phyloP scores from a whole-genome alignment of 2,329 filamentous ascomycete species.

The Calonectria naviculata region DNA sequence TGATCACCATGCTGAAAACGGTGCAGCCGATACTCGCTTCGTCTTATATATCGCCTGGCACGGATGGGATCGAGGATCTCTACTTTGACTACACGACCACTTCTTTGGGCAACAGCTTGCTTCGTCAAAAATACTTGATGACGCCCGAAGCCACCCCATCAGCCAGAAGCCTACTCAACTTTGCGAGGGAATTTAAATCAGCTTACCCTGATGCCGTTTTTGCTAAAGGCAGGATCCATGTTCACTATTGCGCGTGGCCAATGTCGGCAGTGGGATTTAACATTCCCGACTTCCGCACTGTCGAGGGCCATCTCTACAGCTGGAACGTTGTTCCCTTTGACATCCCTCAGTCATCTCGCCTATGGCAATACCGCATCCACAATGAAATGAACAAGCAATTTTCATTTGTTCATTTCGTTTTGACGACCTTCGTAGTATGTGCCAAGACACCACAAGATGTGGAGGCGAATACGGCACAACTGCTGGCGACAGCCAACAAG shows the following conservation, averaged over 20 bases:
- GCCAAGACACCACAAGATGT: neutral
- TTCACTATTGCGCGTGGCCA: neutral
- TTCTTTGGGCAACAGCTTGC: neutral
- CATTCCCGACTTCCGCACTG: neutral
- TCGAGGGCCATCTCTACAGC: neutral
- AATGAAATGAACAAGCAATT: neutral
- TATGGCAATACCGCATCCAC: neutral
- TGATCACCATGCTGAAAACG: neutral
- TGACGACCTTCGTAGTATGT: neutral
- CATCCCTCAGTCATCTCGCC: neutral
- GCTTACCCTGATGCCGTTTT: neutral
- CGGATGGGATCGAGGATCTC: neutral
- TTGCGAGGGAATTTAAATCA: neutral
- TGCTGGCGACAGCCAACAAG: neutral
- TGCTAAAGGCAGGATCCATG: neutral
- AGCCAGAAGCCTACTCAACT: neutral
- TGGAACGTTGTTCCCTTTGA: slow-evolving; percentile 1
- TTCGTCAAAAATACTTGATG: neutral
- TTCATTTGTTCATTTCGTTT: neutral
- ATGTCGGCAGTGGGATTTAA: neutral
- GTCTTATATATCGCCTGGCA: neutral
- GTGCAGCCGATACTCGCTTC: neutral
- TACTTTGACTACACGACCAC: neutral
- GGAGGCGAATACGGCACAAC: neutral
- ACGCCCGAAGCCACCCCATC: neutral